These are phyloP conservation scores for Lathyrus tuberosus DNA, from an alignment of 306 rosid species.

Conservation along the genomic window DNA sequence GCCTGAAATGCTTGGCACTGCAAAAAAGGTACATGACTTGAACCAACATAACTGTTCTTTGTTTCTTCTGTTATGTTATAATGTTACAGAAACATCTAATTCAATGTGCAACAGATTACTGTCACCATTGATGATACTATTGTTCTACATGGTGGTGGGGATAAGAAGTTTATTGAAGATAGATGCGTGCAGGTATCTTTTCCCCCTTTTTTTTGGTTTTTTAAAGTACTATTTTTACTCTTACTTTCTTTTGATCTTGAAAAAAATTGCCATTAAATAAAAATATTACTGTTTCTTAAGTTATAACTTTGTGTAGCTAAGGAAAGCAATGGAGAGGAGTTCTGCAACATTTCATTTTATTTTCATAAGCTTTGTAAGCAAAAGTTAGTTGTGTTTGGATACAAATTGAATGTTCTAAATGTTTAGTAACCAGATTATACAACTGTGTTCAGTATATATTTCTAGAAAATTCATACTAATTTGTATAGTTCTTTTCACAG, in stretches of 20 bases:
- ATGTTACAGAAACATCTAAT: constrained; percentile 15
- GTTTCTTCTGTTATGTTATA: constrained; percentile 16
- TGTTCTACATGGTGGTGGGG: constrained; percentile 91
- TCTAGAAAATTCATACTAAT: too few species aligned
- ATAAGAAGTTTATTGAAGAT: constrained; percentile 88
- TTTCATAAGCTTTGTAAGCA: too few species aligned
- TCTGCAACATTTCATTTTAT: too few species aligned
- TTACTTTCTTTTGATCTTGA: not conserved
- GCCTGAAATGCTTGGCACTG: constrained; percentile 79
- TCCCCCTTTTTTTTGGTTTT: not conserved
- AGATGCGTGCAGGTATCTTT: constrained; percentile 79
- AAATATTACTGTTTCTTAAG: not conserved
- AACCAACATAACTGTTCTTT: constrained; percentile 17
- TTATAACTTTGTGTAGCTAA: not conserved
- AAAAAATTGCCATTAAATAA: constrained; percentile 50
- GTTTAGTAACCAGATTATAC: too few species aligned
- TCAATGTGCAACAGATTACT: constrained; percentile 62
- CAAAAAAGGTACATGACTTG: constrained; percentile 69
- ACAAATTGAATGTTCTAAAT: too few species aligned
- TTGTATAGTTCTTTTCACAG: too few species aligned
- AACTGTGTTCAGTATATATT: too few species aligned
- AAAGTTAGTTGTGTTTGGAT: too few species aligned
- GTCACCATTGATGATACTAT: constrained; percentile 83
- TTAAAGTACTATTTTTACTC: not conserved
- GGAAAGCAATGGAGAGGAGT: too few species aligned